Evolutionary conservation across 2,329 filamentous ascomycete genomes (phyloP).

Genomic region (Cladosporium sp.): DNA sequence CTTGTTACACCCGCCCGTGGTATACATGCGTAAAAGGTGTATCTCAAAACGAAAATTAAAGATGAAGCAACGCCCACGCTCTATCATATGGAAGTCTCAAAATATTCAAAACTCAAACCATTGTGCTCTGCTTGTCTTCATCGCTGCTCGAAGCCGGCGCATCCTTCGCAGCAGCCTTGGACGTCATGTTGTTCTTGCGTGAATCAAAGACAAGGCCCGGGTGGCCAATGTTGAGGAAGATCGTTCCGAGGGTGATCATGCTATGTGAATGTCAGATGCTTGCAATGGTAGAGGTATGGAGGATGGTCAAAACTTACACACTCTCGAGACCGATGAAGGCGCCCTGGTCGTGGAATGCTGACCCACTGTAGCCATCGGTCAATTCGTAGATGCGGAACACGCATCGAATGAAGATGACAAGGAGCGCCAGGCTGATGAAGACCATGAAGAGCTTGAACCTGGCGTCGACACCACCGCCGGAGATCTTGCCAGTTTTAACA

Average conservation of each 20-base stretch:
- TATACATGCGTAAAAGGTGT: neutral
- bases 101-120: neutral
- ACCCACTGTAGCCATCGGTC: constrained; percentile 60
- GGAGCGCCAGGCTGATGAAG: constrained; percentile 56
- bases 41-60: neutral
- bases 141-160: constrained; percentile 9
- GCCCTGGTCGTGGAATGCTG: constrained; percentile 39
- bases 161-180: neutral
- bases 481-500: neutral
- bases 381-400: constrained; percentile 66
- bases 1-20: neutral
- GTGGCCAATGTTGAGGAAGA: constrained; percentile 14
- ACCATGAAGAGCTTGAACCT: constrained; percentile 55
- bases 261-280: neutral
- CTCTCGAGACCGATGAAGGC: constrained; percentile 34
- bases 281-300: neutral
- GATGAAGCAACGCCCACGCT: neutral
- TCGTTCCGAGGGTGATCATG: constrained; percentile 11
- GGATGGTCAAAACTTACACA: constrained; percentile 16
- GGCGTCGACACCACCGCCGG: constrained; percentile 18
- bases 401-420: constrained; percentile 63
- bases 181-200: neutral
- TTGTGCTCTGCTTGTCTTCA: neutral
- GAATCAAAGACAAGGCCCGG: constrained; percentile 15
- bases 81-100: neutral